Base-by-base conservation (phyloP, 2,329 filamentous ascomycete genomes). In the Aspergillus sp. region DNA sequence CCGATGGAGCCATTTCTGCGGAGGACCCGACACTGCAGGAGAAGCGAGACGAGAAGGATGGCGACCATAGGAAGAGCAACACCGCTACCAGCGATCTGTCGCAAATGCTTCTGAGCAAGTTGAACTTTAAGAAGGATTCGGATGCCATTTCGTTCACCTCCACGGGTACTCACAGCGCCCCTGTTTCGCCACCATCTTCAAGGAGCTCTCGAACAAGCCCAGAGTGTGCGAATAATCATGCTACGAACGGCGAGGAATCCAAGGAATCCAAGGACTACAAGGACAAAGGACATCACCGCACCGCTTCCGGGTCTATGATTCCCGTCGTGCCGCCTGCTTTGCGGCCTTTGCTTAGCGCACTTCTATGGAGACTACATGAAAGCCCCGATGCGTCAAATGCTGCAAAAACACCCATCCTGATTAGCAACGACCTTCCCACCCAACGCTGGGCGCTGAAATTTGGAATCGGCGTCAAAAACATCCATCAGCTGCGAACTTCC, bases 381-480 rank as follows among this genome's bases (percentile, higher is more conserved):
- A 63, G 69, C 39, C 66, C 72, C 12, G 67, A 71, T 54, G 67
- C 71, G 12, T 64, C 70, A 6, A 71, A 71, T 35, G 67, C 70
- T 12, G 63, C 70, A 1, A 75, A 74, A 55, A 70, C 67, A 27
- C 74, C 75, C 41, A 78, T 79, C 39, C 67, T 80, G 6, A 72
- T 79, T 24, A 76, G 76, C 43, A 79, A 79, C 51, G 75, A 79
- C 51, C 75, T 72, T 12, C 66, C 68, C 46, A 77, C 74, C 6
- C 76, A 78, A 59, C 62, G 72, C 2, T 78, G 75, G 75, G 77
- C 77, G 5, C 77, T 78, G 60, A 79, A 79, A 55, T 80, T 79
- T 58, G 77, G 76, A 9, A 76, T 80, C 44, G 72, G 70, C 2
- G 75, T 77, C 27, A 80, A 80, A 65, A 80, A 78, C 56, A 78